Evolutionary conservation across 148 eudicot genomes (phyloP).

Genomic region (Fagopyrum esculentum): DNA sequence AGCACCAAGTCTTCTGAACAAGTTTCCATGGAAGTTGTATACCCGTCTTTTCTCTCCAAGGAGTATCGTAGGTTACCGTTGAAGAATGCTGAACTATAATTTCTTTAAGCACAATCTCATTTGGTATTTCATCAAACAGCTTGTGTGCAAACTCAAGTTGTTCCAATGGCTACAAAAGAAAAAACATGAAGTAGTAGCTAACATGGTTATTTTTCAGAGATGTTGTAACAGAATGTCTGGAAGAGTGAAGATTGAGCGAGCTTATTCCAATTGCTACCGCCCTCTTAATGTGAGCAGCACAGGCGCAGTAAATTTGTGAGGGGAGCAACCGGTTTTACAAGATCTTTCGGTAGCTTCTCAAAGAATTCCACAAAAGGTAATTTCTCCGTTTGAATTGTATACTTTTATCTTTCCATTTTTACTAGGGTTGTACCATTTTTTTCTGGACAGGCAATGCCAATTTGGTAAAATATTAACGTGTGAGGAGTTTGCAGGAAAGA

Average conservation of each 20-base stretch:
- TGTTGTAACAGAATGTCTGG: no score
- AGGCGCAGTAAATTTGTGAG: constrained; percentile 38
- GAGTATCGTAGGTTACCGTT: not conserved
- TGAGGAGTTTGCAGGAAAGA: constrained; percentile 35
- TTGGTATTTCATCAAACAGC: no score
- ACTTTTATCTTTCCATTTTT: not conserved
- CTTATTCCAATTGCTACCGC: no score
- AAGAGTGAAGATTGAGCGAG: no score
- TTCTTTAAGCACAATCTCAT: no score
- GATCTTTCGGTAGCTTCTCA: constrained; percentile 44
- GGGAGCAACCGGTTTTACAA: constrained; percentile 50
- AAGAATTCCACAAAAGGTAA: constrained; percentile 58
- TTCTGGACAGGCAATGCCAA: not conserved
- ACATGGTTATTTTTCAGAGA: no score
- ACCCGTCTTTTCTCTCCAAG: not conserved
- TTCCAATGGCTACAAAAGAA: no score
- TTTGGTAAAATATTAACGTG: not conserved
- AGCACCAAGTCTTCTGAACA: not conserved
- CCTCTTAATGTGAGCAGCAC: no score
- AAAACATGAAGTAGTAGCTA: no score
- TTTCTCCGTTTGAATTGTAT: not conserved
- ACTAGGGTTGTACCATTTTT: not conserved
- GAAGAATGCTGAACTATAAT: not conserved
- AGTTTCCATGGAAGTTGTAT: not conserved
- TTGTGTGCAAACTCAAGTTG: no score